A percentile compares a stretch with the other conserved stretches of the same genome.
phyloP scores from a whole-genome alignment of 1,284 basidiomycete genomes.

The Retiboletus flavoniger region DNA sequence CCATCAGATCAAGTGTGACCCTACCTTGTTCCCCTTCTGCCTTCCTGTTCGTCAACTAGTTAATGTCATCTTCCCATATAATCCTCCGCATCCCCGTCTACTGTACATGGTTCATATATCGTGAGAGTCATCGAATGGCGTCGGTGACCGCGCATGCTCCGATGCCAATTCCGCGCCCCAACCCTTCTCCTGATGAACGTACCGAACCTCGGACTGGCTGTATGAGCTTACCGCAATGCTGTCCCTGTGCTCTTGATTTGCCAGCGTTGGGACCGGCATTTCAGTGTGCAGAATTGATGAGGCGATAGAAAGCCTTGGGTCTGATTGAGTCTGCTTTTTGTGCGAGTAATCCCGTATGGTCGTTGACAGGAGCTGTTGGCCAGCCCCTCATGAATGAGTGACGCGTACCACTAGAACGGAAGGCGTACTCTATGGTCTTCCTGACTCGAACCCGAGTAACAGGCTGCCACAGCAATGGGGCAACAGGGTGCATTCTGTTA shows the following conservation, averaged over 20 bases:
- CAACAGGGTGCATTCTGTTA: conserved; percentile 74
- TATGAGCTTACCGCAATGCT: conserved; percentile 35
- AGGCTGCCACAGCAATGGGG: conserved; percentile 75
- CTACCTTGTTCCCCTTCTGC: not conserved
- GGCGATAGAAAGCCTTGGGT: conserved; percentile 26
- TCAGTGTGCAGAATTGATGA: conserved; percentile 31
- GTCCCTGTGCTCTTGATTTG: conserved; percentile 34
- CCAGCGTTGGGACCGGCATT: conserved; percentile 34
- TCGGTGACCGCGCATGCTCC: conserved; percentile 25
- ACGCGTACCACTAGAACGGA: not conserved
- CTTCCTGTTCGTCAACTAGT: conserved; percentile 1
- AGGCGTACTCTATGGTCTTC: conserved; percentile 72
- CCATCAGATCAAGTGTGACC: conserved; percentile 27
- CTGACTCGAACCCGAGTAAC: conserved; percentile 76
- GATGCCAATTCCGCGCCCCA: conserved; percentile 31
- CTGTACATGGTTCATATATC: conserved; percentile 26
- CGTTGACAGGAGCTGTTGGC: conserved; percentile 57
- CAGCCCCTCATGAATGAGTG: conserved; percentile 5
- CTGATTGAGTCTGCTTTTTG: conserved; percentile 49
- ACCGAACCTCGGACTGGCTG: conserved; percentile 30
- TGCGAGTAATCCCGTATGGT: conserved; percentile 68
- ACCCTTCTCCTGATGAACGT: conserved; percentile 34
- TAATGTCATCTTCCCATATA: not conserved
- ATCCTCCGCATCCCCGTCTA: conserved; percentile 6
- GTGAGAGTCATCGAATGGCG: conserved; percentile 32